Evolutionary conservation across 2,329 filamentous ascomycete species (phyloP).

Genomic region (Thermochaetoides dissita): DNA sequence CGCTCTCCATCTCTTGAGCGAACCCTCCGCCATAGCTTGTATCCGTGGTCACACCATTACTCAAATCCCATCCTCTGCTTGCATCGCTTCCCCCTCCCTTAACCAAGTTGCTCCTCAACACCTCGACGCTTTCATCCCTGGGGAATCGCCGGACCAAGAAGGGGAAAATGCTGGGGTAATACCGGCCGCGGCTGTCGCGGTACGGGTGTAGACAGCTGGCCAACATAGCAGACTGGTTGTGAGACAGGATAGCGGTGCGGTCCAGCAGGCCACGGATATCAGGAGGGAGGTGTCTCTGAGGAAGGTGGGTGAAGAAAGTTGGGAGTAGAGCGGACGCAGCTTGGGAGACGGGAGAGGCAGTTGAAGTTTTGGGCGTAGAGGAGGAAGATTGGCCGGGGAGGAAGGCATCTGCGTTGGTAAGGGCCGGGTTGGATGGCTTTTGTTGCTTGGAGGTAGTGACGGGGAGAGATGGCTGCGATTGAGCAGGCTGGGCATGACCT

Average conservation of each 20-base stretch:
- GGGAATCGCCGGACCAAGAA: constrained; percentile 57
- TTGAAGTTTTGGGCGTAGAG: not conserved
- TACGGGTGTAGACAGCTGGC: constrained; percentile 72
- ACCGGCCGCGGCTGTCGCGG: constrained; percentile 46
- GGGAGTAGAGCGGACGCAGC: constrained; percentile 51
- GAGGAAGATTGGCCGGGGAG: constrained; percentile 31
- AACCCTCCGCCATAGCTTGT: constrained; percentile 5
- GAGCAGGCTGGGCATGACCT: constrained; percentile 27
- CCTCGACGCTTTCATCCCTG: constrained; percentile 52
- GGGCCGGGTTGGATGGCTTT: constrained; percentile 24
- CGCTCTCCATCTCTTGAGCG: constrained; percentile 2
- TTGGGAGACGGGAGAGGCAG: constrained; percentile 25
- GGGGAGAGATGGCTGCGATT: constrained; percentile 9
- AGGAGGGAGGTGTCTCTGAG: constrained; percentile 53
- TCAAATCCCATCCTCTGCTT: constrained; percentile 9
- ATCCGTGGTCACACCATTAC: constrained; percentile 16
- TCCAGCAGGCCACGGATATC: constrained; percentile 64
- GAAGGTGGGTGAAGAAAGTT: constrained; percentile 46
- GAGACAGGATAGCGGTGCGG: constrained; percentile 61
- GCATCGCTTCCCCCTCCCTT: constrained; percentile 11
- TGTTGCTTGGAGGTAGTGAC: constrained; percentile 22
- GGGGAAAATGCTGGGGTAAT: constrained; percentile 63
- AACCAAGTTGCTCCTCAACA: constrained; percentile 48
- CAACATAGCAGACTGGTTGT: constrained; percentile 58
- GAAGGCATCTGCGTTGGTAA: constrained; percentile 60